Conservation (phyloP, 257 asterid genomes). For the Euphrasia confusa region DNA sequence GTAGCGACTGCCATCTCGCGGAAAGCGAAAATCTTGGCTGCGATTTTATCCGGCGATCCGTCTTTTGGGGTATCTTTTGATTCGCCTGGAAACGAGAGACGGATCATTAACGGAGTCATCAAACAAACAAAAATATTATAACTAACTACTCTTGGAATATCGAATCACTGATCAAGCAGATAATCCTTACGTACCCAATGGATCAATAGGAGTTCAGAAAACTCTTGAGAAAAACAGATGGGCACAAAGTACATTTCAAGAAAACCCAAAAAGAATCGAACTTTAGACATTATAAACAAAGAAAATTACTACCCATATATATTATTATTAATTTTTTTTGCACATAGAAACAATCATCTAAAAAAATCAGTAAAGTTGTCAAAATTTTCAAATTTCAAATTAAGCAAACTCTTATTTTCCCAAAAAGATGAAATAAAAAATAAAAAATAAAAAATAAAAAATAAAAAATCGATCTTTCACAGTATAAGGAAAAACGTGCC, state of each 20-base stretch:
- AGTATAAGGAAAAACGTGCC: slow-evolving; percentile 24
- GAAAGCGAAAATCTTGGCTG: slow-evolving; percentile 75
- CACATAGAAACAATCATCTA: slow-evolving; percentile 15
- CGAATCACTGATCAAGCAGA: neutral
- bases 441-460: too few relatives aligned
- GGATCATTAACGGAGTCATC: too few relatives aligned
- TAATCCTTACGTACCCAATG: neutral
- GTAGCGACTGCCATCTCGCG: slow-evolving; percentile 84
- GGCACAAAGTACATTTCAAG: too few relatives aligned
- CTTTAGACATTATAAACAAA: too few relatives aligned
- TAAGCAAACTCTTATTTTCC: slow-evolving; percentile 18
- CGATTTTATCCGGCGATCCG: slow-evolving; percentile 55
- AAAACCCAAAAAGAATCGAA: too few relatives aligned
- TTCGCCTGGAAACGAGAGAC: slow-evolving; percentile 33
- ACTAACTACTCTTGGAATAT: too few relatives aligned
- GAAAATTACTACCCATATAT: too few relatives aligned
- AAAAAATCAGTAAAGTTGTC: slow-evolving; percentile 4
- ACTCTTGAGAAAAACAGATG: too few relatives aligned
- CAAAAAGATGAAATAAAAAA: neutral
- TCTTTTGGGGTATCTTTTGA: slow-evolving; percentile 41
- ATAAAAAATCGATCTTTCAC: neutral
- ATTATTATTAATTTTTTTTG: too few relatives aligned
- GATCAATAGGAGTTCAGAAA: too few relatives aligned
- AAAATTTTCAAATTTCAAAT: neutral
- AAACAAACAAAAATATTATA: neutral